A percentile compares a stretch with the other conserved stretches of the same genome.
These are phyloP conservation scores for Beauveria scarabaeidicola DNA, from an alignment of 2,329 filamentous ascomycete species.

Conservation along the genomic window DNA sequence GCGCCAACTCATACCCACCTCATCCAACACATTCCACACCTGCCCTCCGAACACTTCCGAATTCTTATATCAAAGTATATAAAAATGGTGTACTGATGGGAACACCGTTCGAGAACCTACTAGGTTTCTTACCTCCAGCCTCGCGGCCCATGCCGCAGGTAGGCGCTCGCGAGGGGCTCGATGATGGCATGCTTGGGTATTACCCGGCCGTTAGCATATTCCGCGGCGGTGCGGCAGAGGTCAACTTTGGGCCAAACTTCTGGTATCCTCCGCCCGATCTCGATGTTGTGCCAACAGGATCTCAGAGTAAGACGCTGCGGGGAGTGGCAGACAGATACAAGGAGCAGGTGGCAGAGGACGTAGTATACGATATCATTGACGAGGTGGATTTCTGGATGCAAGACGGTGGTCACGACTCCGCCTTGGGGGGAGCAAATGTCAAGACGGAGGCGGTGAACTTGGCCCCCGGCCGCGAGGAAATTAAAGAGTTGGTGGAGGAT, in stretches of 20 bases:
- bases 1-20: conserved; percentile 48
- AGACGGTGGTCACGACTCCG: conserved; percentile 48
- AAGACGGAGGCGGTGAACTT: conserved; percentile 36
- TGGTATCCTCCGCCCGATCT: conserved; percentile 71
- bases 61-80: conserved; percentile 80
- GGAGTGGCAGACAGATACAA: conserved; percentile 71
- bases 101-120: conserved; percentile 76
- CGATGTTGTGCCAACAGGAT: conserved; percentile 26
- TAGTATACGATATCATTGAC: conserved; percentile 87
- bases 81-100: conserved; percentile 86
- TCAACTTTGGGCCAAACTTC: conserved; percentile 91
- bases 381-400: conserved; percentile 86
- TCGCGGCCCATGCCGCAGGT: conserved; percentile 64
- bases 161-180: conserved; percentile 75
- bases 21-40: conserved; percentile 64
- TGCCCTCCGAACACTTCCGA: conserved; percentile 76
- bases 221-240: conserved; percentile 79
- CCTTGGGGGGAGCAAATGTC: conserved; percentile 35
- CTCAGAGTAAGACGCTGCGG: conserved; percentile 32
- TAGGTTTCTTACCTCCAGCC: conserved; percentile 86
- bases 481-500: conserved; percentile 58
- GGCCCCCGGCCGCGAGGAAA: conserved; percentile 44
- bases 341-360: conserved; percentile 91
- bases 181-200: conserved; percentile 93
- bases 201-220: conserved; percentile 92